These are phyloP conservation scores for Peribolospora baueri DNA, from an alignment of 768 basidiomycete species.

Conservation along the genomic window DNA sequence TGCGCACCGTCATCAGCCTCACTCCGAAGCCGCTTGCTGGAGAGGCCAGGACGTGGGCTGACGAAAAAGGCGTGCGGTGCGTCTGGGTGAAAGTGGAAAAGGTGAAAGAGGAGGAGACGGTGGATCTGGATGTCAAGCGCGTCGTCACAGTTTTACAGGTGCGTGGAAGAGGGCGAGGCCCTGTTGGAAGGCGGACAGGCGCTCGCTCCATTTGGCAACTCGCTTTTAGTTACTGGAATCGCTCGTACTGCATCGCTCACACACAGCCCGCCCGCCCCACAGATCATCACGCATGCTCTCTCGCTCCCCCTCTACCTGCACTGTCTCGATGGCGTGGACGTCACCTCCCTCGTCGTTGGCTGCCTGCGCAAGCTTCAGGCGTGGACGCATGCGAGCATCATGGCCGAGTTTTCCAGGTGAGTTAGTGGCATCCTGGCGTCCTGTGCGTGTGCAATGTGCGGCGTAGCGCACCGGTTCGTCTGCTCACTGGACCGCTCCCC, in stretches of 20 bases:
- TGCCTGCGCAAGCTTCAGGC: background rate
- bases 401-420: too few relatives aligned
- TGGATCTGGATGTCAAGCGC: too few relatives aligned
- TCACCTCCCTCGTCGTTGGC: background rate
- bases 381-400: background rate
- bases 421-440: too few relatives aligned
- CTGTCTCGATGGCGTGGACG: constrained; percentile 1
- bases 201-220: too few relatives aligned
- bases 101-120: background rate
- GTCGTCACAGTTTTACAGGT: too few relatives aligned
- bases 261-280: too few relatives aligned
- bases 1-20: background rate
- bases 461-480: too few relatives aligned
- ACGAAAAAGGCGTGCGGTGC: background rate
- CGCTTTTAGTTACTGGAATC: background rate
- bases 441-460: too few relatives aligned
- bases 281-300: too few relatives aligned
- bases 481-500: too few relatives aligned
- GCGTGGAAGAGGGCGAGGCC: too few relatives aligned
- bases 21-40: background rate
- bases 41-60: background rate
- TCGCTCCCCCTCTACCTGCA: background rate
- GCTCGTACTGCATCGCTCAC: background rate
- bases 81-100: background rate
- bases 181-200: too few relatives aligned